A percentile compares a stretch with the other conserved stretches of the same genome.
These are phyloP conservation scores for Kluyveromyces starmeri DNA, from an alignment of 805 yeast genomes.

Conservation along the genomic window DNA sequence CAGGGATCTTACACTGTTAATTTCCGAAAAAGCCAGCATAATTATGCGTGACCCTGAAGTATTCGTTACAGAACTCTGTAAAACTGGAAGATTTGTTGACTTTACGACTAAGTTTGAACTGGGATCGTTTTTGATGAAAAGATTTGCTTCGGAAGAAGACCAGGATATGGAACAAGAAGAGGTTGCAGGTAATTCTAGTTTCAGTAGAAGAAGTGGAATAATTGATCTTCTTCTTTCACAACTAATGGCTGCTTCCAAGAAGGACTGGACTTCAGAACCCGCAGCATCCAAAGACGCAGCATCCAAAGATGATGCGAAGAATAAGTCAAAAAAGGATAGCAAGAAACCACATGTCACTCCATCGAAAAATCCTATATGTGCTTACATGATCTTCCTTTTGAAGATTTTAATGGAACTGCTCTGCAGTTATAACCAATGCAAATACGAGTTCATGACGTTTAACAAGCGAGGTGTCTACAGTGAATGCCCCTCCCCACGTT, in stretches of 20 bases:
- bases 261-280: slow-evolving; percentile 37
- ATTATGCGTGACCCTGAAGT: slow-evolving; percentile 39
- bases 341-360: slow-evolving; percentile 26
- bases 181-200: slow-evolving; percentile 10
- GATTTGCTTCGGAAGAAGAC: slow-evolving; percentile 19
- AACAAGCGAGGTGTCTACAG: slow-evolving; percentile 43
- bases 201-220: slow-evolving; percentile 42
- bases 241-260: slow-evolving; percentile 41
- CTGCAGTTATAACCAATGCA: slow-evolving; percentile 70
- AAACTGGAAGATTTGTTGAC: slow-evolving; percentile 35
- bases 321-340: slow-evolving; percentile 13
- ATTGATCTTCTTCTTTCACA: slow-evolving; percentile 57
- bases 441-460: slow-evolving; percentile 72
- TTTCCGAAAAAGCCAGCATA: slow-evolving; percentile 44
- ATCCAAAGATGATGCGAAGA: slow-evolving; percentile 15
- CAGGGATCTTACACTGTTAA: slow-evolving; percentile 37
- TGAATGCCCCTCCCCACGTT: slow-evolving; percentile 52
- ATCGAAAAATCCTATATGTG: slow-evolving; percentile 46
- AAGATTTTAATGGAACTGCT: slow-evolving; percentile 62
- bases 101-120: slow-evolving; percentile 33
- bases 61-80: slow-evolving; percentile 38
- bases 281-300: slow-evolving; percentile 19
- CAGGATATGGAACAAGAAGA: slow-evolving; percentile 16
- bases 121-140: slow-evolving; percentile 20
- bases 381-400: slow-evolving; percentile 59